Evolutionary conservation across 352 stramenopile species (phyloP).

Genomic region (Phytophthora cryptogea): DNA sequence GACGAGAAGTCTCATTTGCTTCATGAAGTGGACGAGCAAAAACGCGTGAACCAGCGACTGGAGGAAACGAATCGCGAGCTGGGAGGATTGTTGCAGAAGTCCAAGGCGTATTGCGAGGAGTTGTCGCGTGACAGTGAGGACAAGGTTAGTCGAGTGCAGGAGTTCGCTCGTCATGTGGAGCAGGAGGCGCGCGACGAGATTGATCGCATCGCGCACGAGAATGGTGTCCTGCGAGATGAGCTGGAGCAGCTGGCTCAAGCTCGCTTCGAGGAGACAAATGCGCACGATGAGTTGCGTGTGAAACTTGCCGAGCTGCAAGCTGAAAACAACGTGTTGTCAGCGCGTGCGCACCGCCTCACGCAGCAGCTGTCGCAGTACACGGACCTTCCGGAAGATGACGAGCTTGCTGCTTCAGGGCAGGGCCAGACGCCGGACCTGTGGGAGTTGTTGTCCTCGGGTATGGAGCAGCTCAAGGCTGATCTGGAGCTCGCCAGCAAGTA

Average conservation of each 20-base stretch:
- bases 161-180: constrained; percentile 62
- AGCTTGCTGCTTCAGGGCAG: constrained; percentile 50
- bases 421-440: constrained; percentile 76
- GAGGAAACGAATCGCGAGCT: constrained; percentile 60
- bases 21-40: constrained; percentile 47
- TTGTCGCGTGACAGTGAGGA: constrained; percentile 65
- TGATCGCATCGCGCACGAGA: constrained; percentile 59
- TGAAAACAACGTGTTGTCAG: constrained; percentile 85
- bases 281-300: constrained; percentile 68
- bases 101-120: constrained; percentile 67
- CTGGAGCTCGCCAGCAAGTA: constrained; percentile 88
- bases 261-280: constrained; percentile 69
- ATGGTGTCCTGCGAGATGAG: constrained; percentile 62
- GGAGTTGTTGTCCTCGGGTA: constrained; percentile 85
- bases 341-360: constrained; percentile 75
- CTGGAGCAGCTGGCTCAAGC: constrained; percentile 64
- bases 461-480: constrained; percentile 90
- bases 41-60: constrained; percentile 48
- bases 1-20: constrained; percentile 51
- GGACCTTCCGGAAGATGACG: constrained; percentile 74
- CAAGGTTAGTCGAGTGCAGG: constrained; percentile 62
- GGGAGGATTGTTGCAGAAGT: constrained; percentile 59
- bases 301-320: constrained; percentile 80
- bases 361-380: constrained; percentile 87
- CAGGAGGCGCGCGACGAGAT: constrained; percentile 72